phyloP scores from a whole-genome alignment of 352 stramenopile genomes.

The Pythium phragmitis region DNA sequence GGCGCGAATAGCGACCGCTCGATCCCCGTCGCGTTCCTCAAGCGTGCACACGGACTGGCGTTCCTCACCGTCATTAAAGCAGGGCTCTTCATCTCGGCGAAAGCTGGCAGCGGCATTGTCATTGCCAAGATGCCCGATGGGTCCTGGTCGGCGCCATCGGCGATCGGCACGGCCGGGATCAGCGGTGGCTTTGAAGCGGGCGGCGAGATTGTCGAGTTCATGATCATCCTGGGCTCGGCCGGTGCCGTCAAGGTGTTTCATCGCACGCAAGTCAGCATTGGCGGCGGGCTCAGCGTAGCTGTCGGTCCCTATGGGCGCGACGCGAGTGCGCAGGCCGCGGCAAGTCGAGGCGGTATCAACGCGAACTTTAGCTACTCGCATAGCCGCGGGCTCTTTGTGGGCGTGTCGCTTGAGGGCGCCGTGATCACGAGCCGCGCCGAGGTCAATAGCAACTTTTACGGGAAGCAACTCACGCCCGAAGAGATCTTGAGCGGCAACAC shows the following conservation, averaged over 20 bases:
- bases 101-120: conserved; percentile 85
- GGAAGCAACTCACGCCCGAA: conserved; percentile 72
- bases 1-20: conserved; percentile 71
- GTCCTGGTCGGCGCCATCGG: conserved; percentile 91
- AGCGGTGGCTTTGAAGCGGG: conserved; percentile 85
- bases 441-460: conserved; percentile 96
- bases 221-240: conserved; percentile 93
- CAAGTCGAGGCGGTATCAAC: conserved; percentile 69
- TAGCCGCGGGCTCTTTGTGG: conserved; percentile 91
- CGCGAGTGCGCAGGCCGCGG: conserved; percentile 78
- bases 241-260: conserved; percentile 92
- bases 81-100: conserved; percentile 80
- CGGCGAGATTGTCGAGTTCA: conserved; percentile 92
- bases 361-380: conserved; percentile 95
- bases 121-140: conserved; percentile 86
- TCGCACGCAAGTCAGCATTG: conserved; percentile 89
- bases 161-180: conserved; percentile 91
- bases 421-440: conserved; percentile 89
- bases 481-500: conserved; percentile 71
- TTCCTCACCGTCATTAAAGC: conserved; percentile 88
- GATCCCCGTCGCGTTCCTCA: conserved; percentile 80
- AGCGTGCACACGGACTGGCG: conserved; percentile 76
- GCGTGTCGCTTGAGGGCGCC: conserved; percentile 92
- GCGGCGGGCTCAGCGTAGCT: conserved; percentile 88
- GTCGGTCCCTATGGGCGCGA: conserved; percentile 90